A percentile compares a stretch with the other conserved stretches of the same genome.
phyloP scores from a whole-genome alignment of 2,329 filamentous ascomycete genomes.

The Penicillium crustosum region DNA sequence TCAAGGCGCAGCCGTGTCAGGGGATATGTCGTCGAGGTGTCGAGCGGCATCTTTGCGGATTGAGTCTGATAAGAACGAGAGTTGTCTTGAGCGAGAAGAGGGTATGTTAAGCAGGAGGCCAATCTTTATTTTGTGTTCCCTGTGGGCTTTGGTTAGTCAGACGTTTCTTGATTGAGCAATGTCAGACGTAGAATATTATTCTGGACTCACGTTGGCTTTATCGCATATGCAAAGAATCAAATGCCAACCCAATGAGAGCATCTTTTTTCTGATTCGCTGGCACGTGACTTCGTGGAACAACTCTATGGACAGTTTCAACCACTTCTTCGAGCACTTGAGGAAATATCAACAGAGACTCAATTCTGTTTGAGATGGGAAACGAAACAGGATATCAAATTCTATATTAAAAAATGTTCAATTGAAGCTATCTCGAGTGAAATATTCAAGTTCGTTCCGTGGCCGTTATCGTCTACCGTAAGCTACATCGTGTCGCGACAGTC shows the following conservation, averaged over 20 bases:
- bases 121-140: background rate
- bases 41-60: constrained; percentile 72
- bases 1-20: constrained; percentile 81
- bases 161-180: background rate
- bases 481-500: background rate
- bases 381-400: background rate
- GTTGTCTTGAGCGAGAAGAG: background rate
- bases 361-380: rapidly evolving
- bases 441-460: background rate
- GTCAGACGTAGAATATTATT: background rate
- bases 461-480: background rate
- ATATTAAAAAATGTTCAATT: background rate
- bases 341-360: background rate
- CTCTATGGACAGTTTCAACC: background rate
- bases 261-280: constrained; percentile 9
- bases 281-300: background rate
- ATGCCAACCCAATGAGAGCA: background rate
- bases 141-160: background rate
- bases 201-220: constrained; percentile 1
- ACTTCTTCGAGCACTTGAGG: background rate
- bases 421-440: background rate
- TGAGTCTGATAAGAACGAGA: background rate
- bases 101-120: background rate
- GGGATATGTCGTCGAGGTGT: constrained; percentile 87
- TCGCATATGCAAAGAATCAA: background rate